These are phyloP conservation scores for Yamadazyma jaroonii DNA, from an alignment of 1,139 yeast genomes.

Conservation along the genomic window DNA sequence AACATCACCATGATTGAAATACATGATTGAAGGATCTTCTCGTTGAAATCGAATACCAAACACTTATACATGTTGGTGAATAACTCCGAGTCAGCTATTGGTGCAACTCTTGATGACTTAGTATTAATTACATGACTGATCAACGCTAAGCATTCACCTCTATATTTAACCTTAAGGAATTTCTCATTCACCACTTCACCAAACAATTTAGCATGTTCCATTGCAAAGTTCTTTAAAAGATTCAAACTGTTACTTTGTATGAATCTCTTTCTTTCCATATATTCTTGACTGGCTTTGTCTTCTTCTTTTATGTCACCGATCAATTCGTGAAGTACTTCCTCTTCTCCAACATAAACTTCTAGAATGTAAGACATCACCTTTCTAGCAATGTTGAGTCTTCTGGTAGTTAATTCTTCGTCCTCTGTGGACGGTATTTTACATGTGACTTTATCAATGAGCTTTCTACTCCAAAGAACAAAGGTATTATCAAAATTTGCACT, in stretches of 20 bases:
- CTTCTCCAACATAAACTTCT: conserved; percentile 28
- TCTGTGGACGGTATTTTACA: conserved; percentile 20
- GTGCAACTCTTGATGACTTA: conserved; percentile 29
- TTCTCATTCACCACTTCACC: conserved; percentile 31
- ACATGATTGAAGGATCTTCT: conserved; percentile 39
- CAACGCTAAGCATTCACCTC: conserved; percentile 38
- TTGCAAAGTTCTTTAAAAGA: conserved; percentile 41
- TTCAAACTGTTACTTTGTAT: conserved; percentile 40
- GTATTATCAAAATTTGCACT: conserved; percentile 51
- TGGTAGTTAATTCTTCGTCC: conserved; percentile 24
- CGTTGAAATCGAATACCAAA: conserved; percentile 44
- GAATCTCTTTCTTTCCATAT: conserved; percentile 50
- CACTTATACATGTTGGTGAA: conserved; percentile 41
- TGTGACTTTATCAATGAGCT: conserved; percentile 37
- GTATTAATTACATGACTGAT: conserved; percentile 25
- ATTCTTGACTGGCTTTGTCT: conserved; percentile 27
- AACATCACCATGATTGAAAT: conserved; percentile 49
- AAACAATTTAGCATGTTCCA: conserved; percentile 28
- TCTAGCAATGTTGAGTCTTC: conserved; percentile 22
- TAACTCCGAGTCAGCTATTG: conserved; percentile 36
- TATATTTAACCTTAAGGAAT: conserved; percentile 23
- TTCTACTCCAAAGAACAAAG: conserved; percentile 42
- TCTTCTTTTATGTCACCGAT: conserved; percentile 11
- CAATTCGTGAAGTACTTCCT: conserved; percentile 16
- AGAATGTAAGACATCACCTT: conserved; percentile 29